Conservation (phyloP, 768 basidiomycete genomes). For the Leccinum arenicola region DNA sequence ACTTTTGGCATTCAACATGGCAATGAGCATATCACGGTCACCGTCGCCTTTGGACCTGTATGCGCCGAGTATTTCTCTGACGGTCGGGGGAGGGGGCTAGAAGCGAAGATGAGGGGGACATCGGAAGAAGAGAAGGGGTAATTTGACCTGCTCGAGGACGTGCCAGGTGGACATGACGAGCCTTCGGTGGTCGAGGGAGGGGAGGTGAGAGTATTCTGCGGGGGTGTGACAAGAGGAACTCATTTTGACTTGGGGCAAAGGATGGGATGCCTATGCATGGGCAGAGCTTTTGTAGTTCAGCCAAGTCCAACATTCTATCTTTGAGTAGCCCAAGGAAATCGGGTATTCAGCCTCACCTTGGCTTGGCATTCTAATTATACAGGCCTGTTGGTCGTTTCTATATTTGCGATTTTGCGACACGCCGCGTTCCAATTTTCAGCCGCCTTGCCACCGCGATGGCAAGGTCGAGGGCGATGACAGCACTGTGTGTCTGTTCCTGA, state of each 20-base stretch:
- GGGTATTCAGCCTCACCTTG: constrained; percentile 36
- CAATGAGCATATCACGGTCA: constrained; percentile 87
- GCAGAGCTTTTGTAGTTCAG: constrained; percentile 40
- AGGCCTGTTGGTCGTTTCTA: constrained; percentile 14
- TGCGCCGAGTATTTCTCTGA: constrained; percentile 84
- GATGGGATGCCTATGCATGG: constrained; percentile 18
- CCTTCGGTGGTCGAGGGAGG: constrained; percentile 24
- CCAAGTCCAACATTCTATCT: constrained; percentile 48
- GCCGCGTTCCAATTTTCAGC: background rate
- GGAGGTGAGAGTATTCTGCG: constrained; percentile 15
- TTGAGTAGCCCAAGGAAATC: constrained; percentile 35
- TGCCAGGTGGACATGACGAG: constrained; percentile 46
- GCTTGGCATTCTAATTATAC: constrained; percentile 47
- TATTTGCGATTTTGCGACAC: constrained; percentile 18
- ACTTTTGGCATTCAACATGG: constrained; percentile 89
- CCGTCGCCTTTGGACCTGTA: constrained; percentile 86
- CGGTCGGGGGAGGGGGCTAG: constrained; percentile 73
- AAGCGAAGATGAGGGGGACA: constrained; percentile 2
- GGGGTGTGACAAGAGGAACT: constrained; percentile 21
- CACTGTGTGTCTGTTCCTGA: background rate
- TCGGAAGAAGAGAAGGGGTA: background rate
- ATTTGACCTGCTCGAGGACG: constrained; percentile 43
- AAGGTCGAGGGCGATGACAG: background rate
- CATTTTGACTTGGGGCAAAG: constrained; percentile 25
- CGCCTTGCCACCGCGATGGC: background rate